phyloP scores from a whole-genome alignment of 345 rosid species.

The Citrus australasica region DNA sequence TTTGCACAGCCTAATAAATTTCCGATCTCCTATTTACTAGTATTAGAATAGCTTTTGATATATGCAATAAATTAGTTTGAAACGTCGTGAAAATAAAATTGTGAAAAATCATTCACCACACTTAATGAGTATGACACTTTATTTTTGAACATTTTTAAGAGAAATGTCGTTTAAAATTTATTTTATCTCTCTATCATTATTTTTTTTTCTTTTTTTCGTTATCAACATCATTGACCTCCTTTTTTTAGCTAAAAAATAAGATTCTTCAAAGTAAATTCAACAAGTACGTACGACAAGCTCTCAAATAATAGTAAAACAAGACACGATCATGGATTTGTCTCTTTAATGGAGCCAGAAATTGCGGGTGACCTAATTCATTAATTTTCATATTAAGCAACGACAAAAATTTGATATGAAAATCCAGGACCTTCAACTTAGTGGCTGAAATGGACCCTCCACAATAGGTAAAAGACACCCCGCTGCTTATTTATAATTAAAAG shows the following conservation, averaged over 20 bases:
- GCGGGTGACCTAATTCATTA: not conserved
- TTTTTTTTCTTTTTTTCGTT: too few species aligned
- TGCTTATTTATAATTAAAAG: not conserved
- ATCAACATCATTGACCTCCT: not conserved
- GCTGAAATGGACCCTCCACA: slow-evolving; percentile 11
- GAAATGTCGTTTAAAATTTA: not conserved
- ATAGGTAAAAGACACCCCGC: not conserved
- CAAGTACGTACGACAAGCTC: too few species aligned
- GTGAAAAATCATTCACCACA: too few species aligned
- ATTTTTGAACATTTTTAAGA: too few species aligned
- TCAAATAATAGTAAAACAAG: not conserved
- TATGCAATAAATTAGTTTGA: too few species aligned
- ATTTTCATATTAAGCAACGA: not conserved
- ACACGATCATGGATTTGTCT: not conserved
- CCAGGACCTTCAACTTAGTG: not conserved
- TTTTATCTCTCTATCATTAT: not conserved
- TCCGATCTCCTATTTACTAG: too few species aligned
- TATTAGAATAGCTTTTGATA: too few species aligned
- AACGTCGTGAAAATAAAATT: too few species aligned
- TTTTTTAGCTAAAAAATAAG: not conserved
- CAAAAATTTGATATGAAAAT: not conserved
- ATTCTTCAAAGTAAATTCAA: not conserved
- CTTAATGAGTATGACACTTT: too few species aligned
- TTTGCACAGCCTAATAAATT: not conserved
- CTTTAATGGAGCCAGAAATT: not conserved